These are phyloP conservation scores for Botrytis elliptica DNA, from an alignment of 2,329 filamentous ascomycete species.

Conservation along the genomic window DNA sequence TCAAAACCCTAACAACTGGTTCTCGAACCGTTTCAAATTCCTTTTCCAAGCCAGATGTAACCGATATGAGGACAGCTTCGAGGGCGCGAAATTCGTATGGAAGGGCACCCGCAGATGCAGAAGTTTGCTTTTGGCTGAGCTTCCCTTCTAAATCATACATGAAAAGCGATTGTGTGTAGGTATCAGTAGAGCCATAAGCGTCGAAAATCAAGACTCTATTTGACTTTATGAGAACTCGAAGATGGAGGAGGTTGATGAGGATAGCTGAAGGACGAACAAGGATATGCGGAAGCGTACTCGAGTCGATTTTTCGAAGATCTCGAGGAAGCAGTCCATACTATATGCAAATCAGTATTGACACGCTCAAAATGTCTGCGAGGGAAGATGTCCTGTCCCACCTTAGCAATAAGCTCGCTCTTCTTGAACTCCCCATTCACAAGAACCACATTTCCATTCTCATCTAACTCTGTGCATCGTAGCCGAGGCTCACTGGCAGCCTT, in stretches of 20 bases:
- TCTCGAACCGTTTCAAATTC: slow-evolving; percentile 94
- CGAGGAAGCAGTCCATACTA: slow-evolving; percentile 90
- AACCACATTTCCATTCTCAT: slow-evolving; percentile 87
- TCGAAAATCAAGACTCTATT: slow-evolving; percentile 95
- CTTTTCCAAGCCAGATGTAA: slow-evolving; percentile 85
- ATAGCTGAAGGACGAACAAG: slow-evolving; percentile 91
- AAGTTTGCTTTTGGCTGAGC: slow-evolving; percentile 72
- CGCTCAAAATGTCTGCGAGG: slow-evolving; percentile 23
- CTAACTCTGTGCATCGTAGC: slow-evolving; percentile 90
- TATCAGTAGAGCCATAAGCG: slow-evolving; percentile 90
- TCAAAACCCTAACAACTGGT: slow-evolving; percentile 83
- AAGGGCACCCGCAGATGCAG: slow-evolving; percentile 60
- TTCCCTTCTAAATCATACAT: slow-evolving; percentile 97
- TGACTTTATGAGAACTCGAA: slow-evolving; percentile 92
- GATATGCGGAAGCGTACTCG: slow-evolving; percentile 91
- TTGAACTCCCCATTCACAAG: slow-evolving; percentile 94
- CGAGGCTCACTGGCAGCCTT: slow-evolving; percentile 83
- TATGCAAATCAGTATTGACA: slow-evolving; percentile 30
- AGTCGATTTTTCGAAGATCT: slow-evolving; percentile 96
- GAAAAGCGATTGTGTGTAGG: slow-evolving; percentile 93
- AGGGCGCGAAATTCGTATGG: slow-evolving; percentile 96
- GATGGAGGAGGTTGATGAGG: slow-evolving; percentile 91
- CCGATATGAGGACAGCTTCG: slow-evolving; percentile 91
- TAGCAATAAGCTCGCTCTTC: slow-evolving; percentile 95
- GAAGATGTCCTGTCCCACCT: slow-evolving; percentile 51